Percentiles rank a stretch among this genome's conserved stretches.
Evolutionary conservation across 1,284 basidiomycete genomes (phyloP).

Genomic region (Naganishia cerealis): DNA sequence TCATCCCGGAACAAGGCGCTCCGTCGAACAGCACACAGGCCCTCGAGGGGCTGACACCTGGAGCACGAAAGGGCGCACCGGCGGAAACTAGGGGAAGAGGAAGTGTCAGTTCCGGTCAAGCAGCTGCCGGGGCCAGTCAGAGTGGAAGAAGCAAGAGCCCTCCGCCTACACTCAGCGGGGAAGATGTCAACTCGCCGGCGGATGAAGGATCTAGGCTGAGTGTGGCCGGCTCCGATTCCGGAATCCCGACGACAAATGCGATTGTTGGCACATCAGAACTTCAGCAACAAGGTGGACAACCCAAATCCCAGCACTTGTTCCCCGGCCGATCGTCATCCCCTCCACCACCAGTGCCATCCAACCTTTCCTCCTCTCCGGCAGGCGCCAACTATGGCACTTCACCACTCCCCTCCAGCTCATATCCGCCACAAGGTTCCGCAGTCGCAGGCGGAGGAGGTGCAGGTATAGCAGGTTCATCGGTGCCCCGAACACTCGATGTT

Average conservation of each 20-base stretch:
- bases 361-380: slow-evolving; percentile 38
- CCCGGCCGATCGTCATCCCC: slow-evolving; percentile 32
- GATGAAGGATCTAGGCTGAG: slow-evolving; percentile 22
- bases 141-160: slow-evolving; percentile 32
- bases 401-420: slow-evolving; percentile 37
- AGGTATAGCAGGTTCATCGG: slow-evolving; percentile 19
- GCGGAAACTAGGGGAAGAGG: slow-evolving; percentile 16
- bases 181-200: slow-evolving; percentile 13
- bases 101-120: slow-evolving; percentile 27
- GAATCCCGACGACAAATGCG: slow-evolving; percentile 21
- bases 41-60: slow-evolving; percentile 19
- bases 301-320: slow-evolving; percentile 14
- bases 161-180: slow-evolving; percentile 24
- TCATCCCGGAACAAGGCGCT: slow-evolving; percentile 29
- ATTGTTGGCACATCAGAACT: slow-evolving; percentile 23
- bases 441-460: neutral
- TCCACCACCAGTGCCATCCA: slow-evolving; percentile 32
- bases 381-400: slow-evolving; percentile 25
- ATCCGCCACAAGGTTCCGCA: slow-evolving; percentile 39
- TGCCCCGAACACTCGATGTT: slow-evolving; percentile 73
- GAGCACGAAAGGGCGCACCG: slow-evolving; percentile 26
- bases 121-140: slow-evolving; percentile 32
- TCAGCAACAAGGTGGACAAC: slow-evolving; percentile 9
- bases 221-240: slow-evolving; percentile 16
- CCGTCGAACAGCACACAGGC: slow-evolving; percentile 10